Percentiles rank a stretch among this genome's conserved stretches.
These are phyloP conservation scores for Tricholoma bakamatsutake DNA, from an alignment of 768 basidiomycete genomes.

Conservation along the genomic window DNA sequence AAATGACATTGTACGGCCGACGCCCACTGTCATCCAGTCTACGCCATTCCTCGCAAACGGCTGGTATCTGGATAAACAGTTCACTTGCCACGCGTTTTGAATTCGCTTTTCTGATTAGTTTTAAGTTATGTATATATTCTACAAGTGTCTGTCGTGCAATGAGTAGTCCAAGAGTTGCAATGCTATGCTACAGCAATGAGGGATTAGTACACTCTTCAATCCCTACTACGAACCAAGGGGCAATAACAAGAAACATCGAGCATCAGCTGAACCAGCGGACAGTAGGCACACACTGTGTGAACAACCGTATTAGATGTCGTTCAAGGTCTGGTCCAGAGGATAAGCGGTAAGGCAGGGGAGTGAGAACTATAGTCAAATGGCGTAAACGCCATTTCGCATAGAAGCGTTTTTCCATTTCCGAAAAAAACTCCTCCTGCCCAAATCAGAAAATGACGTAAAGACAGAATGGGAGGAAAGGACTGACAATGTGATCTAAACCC, in stretches of 20 bases:
- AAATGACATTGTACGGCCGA: slow-evolving; percentile 5
- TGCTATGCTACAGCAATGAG: neutral
- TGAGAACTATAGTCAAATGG: slow-evolving; percentile 26
- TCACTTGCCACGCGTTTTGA: slow-evolving; percentile 1
- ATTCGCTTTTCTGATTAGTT: neutral
- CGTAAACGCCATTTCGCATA: slow-evolving; percentile 29
- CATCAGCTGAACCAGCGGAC: slow-evolving; percentile 6
- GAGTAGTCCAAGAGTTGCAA: too few species aligned
- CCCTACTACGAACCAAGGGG: neutral
- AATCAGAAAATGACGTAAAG: neutral
- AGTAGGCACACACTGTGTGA: slow-evolving; percentile 27
- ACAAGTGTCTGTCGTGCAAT: neutral
- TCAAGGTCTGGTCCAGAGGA: slow-evolving; percentile 25
- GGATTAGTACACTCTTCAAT: neutral
- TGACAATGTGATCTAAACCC: neutral
- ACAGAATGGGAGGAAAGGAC: neutral
- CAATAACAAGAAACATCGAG: neutral
- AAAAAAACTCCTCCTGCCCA: slow-evolving; percentile 27
- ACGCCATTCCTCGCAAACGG: slow-evolving; percentile 6
- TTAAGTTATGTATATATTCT: neutral
- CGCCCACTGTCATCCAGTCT: neutral
- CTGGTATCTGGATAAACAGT: slow-evolving; percentile 7
- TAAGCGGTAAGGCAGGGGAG: slow-evolving; percentile 25
- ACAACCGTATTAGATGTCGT: slow-evolving; percentile 16
- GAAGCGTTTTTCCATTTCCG: slow-evolving; percentile 25